Conservation (phyloP, 352 stramenopile species). For the Phytophthora crassamura region DNA sequence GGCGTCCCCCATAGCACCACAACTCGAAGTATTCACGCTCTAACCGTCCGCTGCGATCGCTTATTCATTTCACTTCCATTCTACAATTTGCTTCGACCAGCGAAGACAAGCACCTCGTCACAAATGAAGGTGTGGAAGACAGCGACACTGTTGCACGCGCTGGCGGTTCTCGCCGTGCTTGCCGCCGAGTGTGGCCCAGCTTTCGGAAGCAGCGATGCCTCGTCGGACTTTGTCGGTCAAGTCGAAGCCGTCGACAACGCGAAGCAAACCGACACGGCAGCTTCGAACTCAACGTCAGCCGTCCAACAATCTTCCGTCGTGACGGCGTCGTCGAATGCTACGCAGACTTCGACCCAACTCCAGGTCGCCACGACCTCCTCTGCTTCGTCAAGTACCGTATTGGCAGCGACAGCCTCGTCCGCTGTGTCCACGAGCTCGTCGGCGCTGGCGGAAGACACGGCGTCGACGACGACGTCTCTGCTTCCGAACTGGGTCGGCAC, state of each 20-base stretch:
- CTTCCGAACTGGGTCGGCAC: constrained; percentile 39
- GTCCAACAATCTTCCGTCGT: not conserved
- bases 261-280: not conserved
- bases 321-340: not conserved
- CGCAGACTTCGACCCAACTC: constrained; percentile 1
- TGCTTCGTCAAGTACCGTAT: not conserved
- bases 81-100: constrained; percentile 27
- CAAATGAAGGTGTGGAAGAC: constrained; percentile 23
- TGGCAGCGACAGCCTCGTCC: not conserved
- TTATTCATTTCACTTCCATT: constrained; percentile 25
- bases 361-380: constrained; percentile 5
- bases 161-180: constrained; percentile 6
- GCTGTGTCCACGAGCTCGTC: not conserved
- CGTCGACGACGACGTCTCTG: constrained; percentile 16
- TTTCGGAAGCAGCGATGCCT: constrained; percentile 12
- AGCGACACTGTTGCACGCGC: constrained; percentile 9
- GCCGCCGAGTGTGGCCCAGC: constrained; percentile 20
- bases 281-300: constrained; percentile 14
- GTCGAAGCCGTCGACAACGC: not conserved
- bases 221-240: constrained; percentile 10
- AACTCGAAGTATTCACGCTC: constrained; percentile 6
- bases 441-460: constrained; percentile 11
- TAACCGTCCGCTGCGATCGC: not conserved
- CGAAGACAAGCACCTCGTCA: constrained; percentile 12
- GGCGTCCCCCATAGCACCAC: not conserved